Conservation (phyloP, 768 basidiomycete species). For the Amanita molliuscula region DNA sequence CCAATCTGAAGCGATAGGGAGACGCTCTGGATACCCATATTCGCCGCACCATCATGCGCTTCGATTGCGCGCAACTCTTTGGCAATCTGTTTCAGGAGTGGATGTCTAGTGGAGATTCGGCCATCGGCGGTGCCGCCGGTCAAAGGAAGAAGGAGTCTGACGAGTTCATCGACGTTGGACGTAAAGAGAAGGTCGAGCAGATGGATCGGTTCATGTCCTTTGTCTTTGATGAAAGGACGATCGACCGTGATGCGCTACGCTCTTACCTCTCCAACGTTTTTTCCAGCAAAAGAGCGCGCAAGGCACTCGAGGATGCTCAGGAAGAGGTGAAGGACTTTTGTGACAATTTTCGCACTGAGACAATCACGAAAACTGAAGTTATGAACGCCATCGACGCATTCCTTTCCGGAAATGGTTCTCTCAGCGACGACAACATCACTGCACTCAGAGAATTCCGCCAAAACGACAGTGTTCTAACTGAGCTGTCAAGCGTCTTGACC, state of each 20-base stretch:
- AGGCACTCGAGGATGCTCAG: conserved; percentile 20
- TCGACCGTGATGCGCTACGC: conserved; percentile 22
- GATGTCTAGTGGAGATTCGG: conserved; percentile 31
- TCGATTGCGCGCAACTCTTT: conserved; percentile 31
- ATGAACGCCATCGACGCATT: conserved; percentile 22
- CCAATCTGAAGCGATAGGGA: conserved; percentile 25
- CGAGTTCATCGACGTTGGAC: conserved; percentile 23
- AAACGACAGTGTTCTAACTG: conserved; percentile 26
- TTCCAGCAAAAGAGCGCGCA: conserved; percentile 18
- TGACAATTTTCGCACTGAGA: conserved; percentile 14
- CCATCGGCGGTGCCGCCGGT: conserved; percentile 12
- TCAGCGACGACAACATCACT: conserved; percentile 29
- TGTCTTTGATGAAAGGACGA: conserved; percentile 25
- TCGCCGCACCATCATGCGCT: conserved; percentile 22
- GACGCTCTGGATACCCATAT: conserved; percentile 29
- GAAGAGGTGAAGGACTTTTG: conserved; percentile 19
- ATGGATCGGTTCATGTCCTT: conserved; percentile 27
- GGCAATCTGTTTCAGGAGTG: conserved; percentile 34
- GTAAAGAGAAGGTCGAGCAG: conserved; percentile 33
- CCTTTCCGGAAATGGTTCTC: conserved; percentile 22
- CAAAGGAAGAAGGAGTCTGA: not conserved
- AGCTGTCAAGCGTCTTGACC: conserved; percentile 32
- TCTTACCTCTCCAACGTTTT: conserved; percentile 29
- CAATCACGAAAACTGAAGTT: conserved; percentile 18
- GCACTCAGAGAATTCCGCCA: conserved; percentile 31